phyloP scores from a whole-genome alignment of 345 rosid genomes.

The Durio zibethinus region DNA sequence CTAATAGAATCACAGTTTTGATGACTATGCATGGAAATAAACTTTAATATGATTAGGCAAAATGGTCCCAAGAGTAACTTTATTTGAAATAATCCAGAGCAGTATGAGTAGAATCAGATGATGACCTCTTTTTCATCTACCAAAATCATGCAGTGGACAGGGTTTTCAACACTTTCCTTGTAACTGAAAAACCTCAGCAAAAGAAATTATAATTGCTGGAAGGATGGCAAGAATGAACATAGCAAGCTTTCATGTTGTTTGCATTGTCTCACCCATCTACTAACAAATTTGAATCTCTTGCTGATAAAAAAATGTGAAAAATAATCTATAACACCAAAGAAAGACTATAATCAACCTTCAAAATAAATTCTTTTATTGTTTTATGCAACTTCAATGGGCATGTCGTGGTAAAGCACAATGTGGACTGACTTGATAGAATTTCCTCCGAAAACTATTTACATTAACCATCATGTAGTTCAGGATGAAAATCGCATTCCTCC shows the following conservation, averaged over 20 bases:
- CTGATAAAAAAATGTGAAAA: background rate
- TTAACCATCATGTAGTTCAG: slow-evolving; percentile 1
- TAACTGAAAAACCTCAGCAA: background rate
- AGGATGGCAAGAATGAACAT: background rate
- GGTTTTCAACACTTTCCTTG: background rate
- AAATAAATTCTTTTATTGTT: background rate
- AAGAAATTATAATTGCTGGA: background rate
- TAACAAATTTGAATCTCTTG: background rate
- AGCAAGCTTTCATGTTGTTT: background rate
- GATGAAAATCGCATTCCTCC: background rate
- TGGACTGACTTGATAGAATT: background rate
- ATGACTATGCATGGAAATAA: background rate
- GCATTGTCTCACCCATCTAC: background rate
- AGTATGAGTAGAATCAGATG: background rate
- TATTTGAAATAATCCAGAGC: background rate
- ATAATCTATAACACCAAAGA: background rate
- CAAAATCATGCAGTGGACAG: background rate
- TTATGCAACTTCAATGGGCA: background rate
- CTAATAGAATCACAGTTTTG: background rate
- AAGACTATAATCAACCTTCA: background rate
- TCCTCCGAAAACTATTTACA: background rate
- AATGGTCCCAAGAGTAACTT: slow-evolving; percentile 2
- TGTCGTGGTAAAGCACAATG: background rate
- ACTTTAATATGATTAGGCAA: slow-evolving; percentile 2
- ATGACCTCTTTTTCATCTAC: background rate